Percentiles rank a stretch among this genome's conserved stretches.
Evolutionary conservation across 2,329 filamentous ascomycete species (phyloP).

Genomic region (Nannizziopsis arthrosporioides): DNA sequence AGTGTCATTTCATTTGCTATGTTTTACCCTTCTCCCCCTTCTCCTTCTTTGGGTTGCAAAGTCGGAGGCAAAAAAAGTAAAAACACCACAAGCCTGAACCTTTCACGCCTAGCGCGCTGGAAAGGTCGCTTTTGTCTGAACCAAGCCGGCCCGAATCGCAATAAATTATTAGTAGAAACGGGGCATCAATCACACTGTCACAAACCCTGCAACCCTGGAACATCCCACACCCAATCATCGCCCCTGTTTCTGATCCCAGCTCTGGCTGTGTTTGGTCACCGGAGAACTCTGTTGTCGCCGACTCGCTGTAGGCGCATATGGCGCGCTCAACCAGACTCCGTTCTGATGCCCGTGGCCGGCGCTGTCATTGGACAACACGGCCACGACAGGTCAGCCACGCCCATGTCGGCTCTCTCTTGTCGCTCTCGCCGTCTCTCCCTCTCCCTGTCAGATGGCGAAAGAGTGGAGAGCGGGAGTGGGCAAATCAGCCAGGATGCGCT

Average conservation of each 20-base stretch:
- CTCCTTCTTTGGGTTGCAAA: no score
- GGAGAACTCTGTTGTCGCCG: not conserved
- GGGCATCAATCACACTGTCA: not conserved
- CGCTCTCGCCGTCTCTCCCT: not conserved
- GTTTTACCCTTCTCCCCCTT: no score
- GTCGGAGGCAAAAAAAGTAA: no score
- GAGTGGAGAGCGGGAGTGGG: no score
- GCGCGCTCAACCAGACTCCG: not conserved
- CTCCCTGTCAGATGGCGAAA: not conserved
- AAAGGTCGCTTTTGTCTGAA: no score
- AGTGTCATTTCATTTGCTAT: no score
- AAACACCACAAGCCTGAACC: no score
- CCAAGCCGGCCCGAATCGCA: not conserved
- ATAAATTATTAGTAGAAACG: not conserved
- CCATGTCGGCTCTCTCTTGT: not conserved
- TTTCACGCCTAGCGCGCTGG: no score
- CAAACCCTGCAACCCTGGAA: not conserved
- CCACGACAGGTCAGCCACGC: no score
- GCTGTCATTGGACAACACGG: constrained; percentile 1
- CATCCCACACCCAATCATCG: not conserved
- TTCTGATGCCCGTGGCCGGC: not conserved
- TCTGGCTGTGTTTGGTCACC: not conserved
- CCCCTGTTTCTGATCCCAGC: not conserved
- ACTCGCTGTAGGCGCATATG: constrained; percentile 4
- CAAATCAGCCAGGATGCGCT: no score